These are phyloP conservation scores for Verticillium klebahnii DNA, from an alignment of 2,329 filamentous ascomycete genomes.

Conservation along the genomic window DNA sequence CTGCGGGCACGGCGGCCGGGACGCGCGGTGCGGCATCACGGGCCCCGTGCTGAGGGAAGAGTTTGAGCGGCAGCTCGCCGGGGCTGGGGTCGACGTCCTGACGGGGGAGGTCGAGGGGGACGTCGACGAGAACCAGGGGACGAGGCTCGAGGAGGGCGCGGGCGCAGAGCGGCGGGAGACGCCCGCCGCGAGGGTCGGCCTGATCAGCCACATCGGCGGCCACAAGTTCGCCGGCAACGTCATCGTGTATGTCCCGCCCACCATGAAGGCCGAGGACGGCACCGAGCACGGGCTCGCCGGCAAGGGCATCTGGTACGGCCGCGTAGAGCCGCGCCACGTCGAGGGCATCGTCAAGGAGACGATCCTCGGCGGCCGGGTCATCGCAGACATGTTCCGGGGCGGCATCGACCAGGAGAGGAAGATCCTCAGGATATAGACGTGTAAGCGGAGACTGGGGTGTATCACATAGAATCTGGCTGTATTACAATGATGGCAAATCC, in stretches of 20 bases:
- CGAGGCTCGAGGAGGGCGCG: slow-evolving; percentile 1
- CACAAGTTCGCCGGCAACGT: slow-evolving; percentile 86
- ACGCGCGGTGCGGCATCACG: slow-evolving; percentile 75
- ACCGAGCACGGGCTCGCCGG: slow-evolving; percentile 57
- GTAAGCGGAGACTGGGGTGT: background rate
- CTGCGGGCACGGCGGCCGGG: slow-evolving; percentile 81
- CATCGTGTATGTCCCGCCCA: slow-evolving; percentile 71
- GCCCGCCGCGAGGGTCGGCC: slow-evolving; percentile 54
- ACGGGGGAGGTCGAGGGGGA: slow-evolving; percentile 38
- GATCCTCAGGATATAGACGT: slow-evolving; percentile 38
- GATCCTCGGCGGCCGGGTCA: slow-evolving; percentile 59
- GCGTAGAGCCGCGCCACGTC: slow-evolving; percentile 70
- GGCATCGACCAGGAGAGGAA: slow-evolving; percentile 54
- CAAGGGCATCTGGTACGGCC: slow-evolving; percentile 76
- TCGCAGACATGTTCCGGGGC: slow-evolving; percentile 68
- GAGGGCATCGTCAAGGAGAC: slow-evolving; percentile 73
- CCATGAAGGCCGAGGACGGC: slow-evolving; percentile 31
- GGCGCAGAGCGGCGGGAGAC: slow-evolving; percentile 11
- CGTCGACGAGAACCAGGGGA: slow-evolving; percentile 18
- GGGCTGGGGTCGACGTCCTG: slow-evolving; percentile 44
- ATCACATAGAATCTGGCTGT: background rate
- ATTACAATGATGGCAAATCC: background rate
- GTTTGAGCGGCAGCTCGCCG: slow-evolving; percentile 59
- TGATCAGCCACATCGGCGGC: slow-evolving; percentile 77
- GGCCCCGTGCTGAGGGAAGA: slow-evolving; percentile 68